A percentile compares a stretch with the other conserved stretches of the same genome.
phyloP scores from a whole-genome alignment of 768 basidiomycete species.

The Suillus alpinus region DNA sequence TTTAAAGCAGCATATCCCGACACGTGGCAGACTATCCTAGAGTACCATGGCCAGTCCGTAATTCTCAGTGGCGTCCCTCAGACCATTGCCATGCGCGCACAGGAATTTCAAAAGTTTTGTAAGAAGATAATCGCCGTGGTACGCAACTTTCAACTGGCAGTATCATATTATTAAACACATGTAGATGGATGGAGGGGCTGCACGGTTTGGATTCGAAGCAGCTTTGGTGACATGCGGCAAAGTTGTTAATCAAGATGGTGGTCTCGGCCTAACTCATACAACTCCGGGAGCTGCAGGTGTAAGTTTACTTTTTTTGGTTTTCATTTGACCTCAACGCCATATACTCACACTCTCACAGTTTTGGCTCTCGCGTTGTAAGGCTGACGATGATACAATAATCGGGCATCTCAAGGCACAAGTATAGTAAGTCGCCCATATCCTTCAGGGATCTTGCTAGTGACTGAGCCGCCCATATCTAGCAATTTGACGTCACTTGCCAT shows the following conservation, averaged over 20 bases:
- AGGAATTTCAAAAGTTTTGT: background rate
- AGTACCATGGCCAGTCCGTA: no score
- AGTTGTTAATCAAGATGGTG: background rate
- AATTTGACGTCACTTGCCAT: background rate
- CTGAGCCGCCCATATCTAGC: background rate
- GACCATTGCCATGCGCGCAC: no score
- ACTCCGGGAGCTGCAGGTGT: background rate
- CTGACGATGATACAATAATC: background rate
- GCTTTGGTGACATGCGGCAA: background rate
- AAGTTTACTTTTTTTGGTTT: background rate
- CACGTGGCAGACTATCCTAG: no score
- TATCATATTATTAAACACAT: background rate
- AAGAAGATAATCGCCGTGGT: background rate
- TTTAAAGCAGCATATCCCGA: no score
- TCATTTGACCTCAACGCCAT: background rate
- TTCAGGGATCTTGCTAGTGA: background rate
- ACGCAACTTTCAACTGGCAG: background rate
- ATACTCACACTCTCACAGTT: background rate
- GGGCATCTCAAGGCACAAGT: constrained; percentile 2
- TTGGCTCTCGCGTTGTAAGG: background rate
- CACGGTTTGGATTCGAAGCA: background rate
- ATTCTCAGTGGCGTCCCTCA: no score
- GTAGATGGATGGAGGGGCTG: background rate
- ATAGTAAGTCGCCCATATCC: background rate
- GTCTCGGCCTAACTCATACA: background rate